Percentiles rank a stretch among this genome's conserved stretches.
Evolutionary conservation across 2,329 filamentous ascomycete genomes (phyloP).

Genomic region (Talaromyces amestolkiae): DNA sequence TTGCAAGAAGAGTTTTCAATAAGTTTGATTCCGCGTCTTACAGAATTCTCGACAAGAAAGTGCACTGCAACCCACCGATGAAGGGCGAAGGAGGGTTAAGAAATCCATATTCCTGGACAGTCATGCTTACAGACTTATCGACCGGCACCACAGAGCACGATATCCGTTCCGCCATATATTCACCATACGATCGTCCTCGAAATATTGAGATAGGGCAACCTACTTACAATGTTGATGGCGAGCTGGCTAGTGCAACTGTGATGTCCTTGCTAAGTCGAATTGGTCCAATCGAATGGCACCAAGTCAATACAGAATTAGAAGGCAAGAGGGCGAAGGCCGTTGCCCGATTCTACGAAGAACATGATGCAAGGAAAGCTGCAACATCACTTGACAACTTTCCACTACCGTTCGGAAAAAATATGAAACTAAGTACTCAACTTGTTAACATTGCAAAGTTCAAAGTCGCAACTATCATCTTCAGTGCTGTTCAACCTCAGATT

Average conservation of each 20-base stretch:
- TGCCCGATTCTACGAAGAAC: slow-evolving; percentile 41
- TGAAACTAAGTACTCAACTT: slow-evolving; percentile 39
- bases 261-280: slow-evolving; percentile 19
- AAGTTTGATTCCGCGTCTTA: slow-evolving; percentile 26
- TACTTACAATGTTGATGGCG: background rate
- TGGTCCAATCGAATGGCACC: slow-evolving; percentile 5
- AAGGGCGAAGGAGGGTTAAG: background rate
- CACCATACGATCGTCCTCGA: background rate
- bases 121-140: slow-evolving; percentile 25
- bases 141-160: slow-evolving; percentile 20
- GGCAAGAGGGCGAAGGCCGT: slow-evolving; percentile 42
- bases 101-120: slow-evolving; percentile 25
- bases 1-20: slow-evolving; percentile 23
- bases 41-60: slow-evolving; percentile 12
- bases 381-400: slow-evolving; percentile 30
- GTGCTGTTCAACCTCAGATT: slow-evolving; percentile 26
- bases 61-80: background rate
- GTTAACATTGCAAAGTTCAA: slow-evolving; percentile 42
- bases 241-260: slow-evolving; percentile 14
- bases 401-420: slow-evolving; percentile 32
- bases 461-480: slow-evolving; percentile 35
- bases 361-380: slow-evolving; percentile 36
- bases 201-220: slow-evolving; percentile 1
- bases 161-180: slow-evolving; percentile 22
- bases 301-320: slow-evolving; percentile 21